Evolutionary conservation across 2,329 filamentous ascomycete genomes (phyloP), one percentile per base, ranked within the genome.

Genomic region (Madurella fahalii): DNA sequence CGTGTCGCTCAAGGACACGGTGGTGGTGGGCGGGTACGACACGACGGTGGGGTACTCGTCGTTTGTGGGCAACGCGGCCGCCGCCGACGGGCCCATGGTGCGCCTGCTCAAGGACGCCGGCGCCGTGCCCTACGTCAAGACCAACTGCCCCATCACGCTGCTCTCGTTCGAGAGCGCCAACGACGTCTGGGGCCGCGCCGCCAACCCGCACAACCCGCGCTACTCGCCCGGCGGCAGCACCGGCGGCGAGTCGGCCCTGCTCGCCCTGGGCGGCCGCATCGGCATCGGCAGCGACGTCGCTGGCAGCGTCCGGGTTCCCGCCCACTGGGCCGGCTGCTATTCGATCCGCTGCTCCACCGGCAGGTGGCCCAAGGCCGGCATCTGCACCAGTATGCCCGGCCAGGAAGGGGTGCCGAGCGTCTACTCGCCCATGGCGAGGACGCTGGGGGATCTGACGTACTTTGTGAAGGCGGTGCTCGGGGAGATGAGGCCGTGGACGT

Each of bases 231-330:
- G 93, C 18, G 93, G 93, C 16, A 94, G 89, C 1, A 95, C 90
- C 73, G 90, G 89, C 41, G 91, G 89, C 58, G 93, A 96, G 71
- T 82, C 82, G 5, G 91, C 92, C 0, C 74, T 96, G 2, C 76
- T 96, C 4, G 92, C 92, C 1, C 81, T 90, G 46, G 88, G 88
- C 39, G 90, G 90, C 44, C 80, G 91, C 40, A 95, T 96, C 57
- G 92, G 92, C 40, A 87, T 96, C 61, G 93, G 92, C 9, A 92
- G 87, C 46, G 92, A 96, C 69, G 91, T 96, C 15, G 92, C 91
- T 13, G 92, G 93, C 31, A 94, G 89, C 15, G 91, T 96, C 5
- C 82, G 92, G 50, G 86, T 82, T 2, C 93, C 92, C 0, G 93
- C 92, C 5, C 90, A 95, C 63, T 96, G 91, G 74, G 88, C 88